Evolutionary conservation across 495 filamentous ascomycete species (phyloP).

Genomic region (Cercophora scortea): DNA sequence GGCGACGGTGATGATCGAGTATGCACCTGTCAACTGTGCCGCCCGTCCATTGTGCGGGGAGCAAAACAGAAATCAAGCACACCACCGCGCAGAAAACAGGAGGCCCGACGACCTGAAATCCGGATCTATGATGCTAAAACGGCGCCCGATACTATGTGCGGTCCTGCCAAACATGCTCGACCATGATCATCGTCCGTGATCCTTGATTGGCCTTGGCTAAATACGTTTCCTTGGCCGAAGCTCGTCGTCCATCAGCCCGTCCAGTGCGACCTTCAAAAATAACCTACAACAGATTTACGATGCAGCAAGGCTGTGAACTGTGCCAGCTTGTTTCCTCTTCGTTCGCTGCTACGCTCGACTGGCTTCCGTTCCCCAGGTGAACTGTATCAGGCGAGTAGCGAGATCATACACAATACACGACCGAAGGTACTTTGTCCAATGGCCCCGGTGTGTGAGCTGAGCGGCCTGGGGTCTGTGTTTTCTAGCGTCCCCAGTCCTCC

Average conservation of each 20-base stretch:
- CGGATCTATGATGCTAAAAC: conserved; percentile 26
- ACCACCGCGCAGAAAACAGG: conserved; percentile 12
- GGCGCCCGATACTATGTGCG: conserved; percentile 17
- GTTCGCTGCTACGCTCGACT: not conserved
- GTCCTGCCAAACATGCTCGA: conserved; percentile 28
- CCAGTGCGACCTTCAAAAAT: conserved; percentile 13
- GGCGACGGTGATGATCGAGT: not conserved
- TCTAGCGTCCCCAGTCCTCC: not conserved
- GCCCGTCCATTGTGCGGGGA: not conserved
- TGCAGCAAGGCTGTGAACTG: conserved; percentile 19
- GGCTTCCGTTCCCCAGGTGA: conserved; percentile 7
- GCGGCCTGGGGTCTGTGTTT: conserved; percentile 5
- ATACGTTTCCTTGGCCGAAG: conserved; percentile 9
- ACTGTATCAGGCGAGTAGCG: conserved; percentile 12
- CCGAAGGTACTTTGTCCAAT: conserved; percentile 9
- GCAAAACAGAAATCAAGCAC: not conserved
- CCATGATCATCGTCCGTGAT: conserved; percentile 23
- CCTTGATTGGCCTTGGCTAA: conserved; percentile 20
- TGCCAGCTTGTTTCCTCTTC: conserved; percentile 16
- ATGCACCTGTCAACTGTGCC: not conserved
- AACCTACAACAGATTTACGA: conserved; percentile 20
- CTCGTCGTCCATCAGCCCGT: not conserved
- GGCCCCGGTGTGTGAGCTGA: not conserved
- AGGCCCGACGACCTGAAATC: conserved; percentile 13
- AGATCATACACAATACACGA: no score